Evolutionary conservation across 1,284 basidiomycete genomes (phyloP).

Genomic region (Sanghuangporus baumii): DNA sequence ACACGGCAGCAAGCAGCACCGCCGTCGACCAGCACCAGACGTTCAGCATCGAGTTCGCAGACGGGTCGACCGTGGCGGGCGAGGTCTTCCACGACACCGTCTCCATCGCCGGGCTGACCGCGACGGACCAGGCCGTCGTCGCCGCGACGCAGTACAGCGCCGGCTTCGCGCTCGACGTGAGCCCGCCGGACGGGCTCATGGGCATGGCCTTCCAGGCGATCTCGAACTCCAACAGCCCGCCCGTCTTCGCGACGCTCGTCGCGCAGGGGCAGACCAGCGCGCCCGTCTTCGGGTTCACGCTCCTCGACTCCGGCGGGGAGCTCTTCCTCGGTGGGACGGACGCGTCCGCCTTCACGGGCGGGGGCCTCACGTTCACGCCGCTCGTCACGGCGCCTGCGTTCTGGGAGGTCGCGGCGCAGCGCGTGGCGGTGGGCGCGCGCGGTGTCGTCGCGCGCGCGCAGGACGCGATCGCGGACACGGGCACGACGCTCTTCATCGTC

Average conservation of each 20-base stretch:
- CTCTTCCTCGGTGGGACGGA: conserved; percentile 49
- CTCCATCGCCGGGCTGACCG: conserved; percentile 21
- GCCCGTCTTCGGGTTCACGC: conserved; percentile 44
- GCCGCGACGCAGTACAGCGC: conserved; percentile 41
- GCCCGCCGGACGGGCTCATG: conserved; percentile 43
- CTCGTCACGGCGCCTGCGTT: conserved; percentile 20
- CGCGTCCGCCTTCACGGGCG: conserved; percentile 16
- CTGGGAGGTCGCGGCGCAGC: conserved; percentile 28
- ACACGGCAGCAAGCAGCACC: conserved; percentile 16
- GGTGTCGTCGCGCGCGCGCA: conserved; percentile 11
- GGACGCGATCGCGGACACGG: conserved; percentile 27
- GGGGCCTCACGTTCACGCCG: conserved; percentile 14
- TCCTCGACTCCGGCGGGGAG: conserved; percentile 41
- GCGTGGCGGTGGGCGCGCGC: conserved; percentile 22
- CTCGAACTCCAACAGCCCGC: conserved; percentile 20
- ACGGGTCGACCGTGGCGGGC: conserved; percentile 20
- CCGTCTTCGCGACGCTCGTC: conserved; percentile 28
- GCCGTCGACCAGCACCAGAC: conserved; percentile 15
- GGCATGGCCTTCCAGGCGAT: conserved; percentile 28
- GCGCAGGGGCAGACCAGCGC: conserved; percentile 27
- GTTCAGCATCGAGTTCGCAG: conserved; percentile 20
- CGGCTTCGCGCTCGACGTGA: conserved; percentile 31
- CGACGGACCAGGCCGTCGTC: conserved; percentile 28
- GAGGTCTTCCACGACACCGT: conserved; percentile 24
- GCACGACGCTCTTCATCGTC: conserved; percentile 50